Evolutionary conservation across 2,329 filamentous ascomycete genomes (phyloP).

Genomic region (Sporothrix schenckii): DNA sequence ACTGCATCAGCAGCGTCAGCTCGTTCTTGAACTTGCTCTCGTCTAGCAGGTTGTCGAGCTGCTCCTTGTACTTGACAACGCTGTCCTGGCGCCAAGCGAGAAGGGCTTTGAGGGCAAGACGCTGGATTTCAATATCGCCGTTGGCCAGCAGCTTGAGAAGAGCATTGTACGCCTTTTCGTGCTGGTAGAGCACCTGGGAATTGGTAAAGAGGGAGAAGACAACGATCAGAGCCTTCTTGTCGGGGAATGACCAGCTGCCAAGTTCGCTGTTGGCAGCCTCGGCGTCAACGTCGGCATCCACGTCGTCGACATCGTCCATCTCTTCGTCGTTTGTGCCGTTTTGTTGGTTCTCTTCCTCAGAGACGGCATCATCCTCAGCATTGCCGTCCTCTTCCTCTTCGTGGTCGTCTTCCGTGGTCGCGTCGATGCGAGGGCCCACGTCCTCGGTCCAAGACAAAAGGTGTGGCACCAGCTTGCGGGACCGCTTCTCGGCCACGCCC

Average conservation of each 20-base stretch:
- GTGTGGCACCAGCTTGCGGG: conserved; percentile 80
- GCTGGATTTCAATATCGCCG: conserved; percentile 88
- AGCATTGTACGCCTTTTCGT: conserved; percentile 73
- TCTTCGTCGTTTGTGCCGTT: conserved; percentile 37
- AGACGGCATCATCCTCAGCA: conserved; percentile 42
- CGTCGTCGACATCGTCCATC: conserved; percentile 48
- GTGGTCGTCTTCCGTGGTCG: conserved; percentile 40
- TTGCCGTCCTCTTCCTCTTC: conserved; percentile 46
- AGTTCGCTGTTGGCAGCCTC: neutral
- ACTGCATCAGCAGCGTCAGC: conserved; percentile 80
- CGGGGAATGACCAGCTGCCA: conserved; percentile 68
- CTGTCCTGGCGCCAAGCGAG: conserved; percentile 84
- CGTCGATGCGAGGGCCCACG: conserved; percentile 38
- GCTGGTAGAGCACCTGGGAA: conserved; percentile 78
- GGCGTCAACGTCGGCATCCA: conserved; percentile 29
- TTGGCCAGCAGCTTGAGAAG: conserved; percentile 78
- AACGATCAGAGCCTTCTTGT: conserved; percentile 79
- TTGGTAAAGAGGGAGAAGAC: conserved; percentile 87
- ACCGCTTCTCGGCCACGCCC: conserved; percentile 79
- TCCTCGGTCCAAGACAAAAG: conserved; percentile 78
- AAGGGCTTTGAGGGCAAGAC: conserved; percentile 78
- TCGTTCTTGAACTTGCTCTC: conserved; percentile 92
- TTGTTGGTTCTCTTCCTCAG: conserved; percentile 41
- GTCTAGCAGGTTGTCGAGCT: conserved; percentile 82
- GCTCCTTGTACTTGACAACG: conserved; percentile 78